These are phyloP conservation scores for Mycena leptocephala DNA, from an alignment of 768 basidiomycete genomes.

Conservation along the genomic window DNA sequence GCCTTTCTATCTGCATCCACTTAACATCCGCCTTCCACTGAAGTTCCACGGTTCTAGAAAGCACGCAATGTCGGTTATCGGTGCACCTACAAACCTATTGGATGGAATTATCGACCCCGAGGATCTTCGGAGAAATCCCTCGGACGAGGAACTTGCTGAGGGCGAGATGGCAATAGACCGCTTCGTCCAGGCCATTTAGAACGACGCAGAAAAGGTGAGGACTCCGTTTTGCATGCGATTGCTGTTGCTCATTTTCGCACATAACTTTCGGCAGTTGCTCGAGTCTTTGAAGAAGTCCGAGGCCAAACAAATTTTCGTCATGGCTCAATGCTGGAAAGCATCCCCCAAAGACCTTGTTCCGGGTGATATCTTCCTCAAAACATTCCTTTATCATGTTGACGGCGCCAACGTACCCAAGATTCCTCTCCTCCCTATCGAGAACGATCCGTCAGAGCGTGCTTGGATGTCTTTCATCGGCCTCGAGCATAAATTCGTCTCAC, in stretches of 20 bases:
- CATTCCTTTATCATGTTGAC: constrained; percentile 6
- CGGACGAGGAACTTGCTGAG: background rate
- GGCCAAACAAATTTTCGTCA: background rate
- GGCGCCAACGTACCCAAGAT: constrained; percentile 1
- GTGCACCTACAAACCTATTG: background rate
- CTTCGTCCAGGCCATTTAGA: background rate
- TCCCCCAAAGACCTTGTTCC: background rate
- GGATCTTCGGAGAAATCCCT: background rate
- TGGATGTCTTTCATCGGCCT: constrained; percentile 24
- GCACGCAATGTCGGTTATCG: constrained; percentile 1
- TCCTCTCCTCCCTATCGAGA: background rate
- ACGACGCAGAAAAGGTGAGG: background rate
- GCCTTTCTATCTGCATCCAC: too few species aligned
- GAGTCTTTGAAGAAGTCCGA: constrained; percentile 6
- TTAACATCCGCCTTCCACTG: too few species aligned
- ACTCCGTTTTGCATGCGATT: background rate
- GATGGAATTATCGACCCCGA: background rate
- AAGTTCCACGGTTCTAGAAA: too few species aligned
- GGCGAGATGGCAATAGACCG: background rate
- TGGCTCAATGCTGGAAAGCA: constrained; percentile 7
- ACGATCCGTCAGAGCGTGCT: constrained; percentile 21
- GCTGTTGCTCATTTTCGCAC: background rate
- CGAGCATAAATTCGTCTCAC: background rate
- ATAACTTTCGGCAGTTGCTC: background rate
- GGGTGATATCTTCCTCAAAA: background rate